Percentiles rank a stretch among this genome's conserved stretches.
These are phyloP conservation scores for Centella asiatica DNA, from an alignment of 129 eudicot genomes.

Conservation along the genomic window DNA sequence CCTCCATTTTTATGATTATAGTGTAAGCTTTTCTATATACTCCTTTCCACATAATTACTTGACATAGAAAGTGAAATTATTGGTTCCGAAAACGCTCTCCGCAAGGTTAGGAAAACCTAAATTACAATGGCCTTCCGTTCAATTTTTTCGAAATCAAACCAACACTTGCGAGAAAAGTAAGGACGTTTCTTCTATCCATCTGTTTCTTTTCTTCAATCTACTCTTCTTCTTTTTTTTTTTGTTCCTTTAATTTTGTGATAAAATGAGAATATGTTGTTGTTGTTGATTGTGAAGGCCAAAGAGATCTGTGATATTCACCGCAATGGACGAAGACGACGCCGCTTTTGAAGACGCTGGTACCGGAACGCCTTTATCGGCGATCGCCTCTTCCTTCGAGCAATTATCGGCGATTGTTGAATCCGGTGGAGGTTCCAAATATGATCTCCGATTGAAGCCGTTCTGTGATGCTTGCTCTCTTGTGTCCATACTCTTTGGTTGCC, in stretches of 20 bases:
- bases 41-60: too few relatives aligned
- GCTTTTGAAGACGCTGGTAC: slow-evolving; percentile 18
- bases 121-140: slow-evolving; percentile 27
- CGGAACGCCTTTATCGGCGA: slow-evolving; percentile 48
- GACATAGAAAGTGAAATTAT: too few relatives aligned
- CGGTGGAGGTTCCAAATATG: slow-evolving; percentile 27
- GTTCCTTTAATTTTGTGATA: neutral
- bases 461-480: slow-evolving; percentile 81
- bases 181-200: neutral
- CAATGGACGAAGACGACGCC: slow-evolving; percentile 27
- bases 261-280: slow-evolving; percentile 8
- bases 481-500: slow-evolving; percentile 66
- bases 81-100: slow-evolving; percentile 1
- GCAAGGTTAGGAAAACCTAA: slow-evolving; percentile 1
- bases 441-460: slow-evolving; percentile 60
- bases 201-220: neutral
- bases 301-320: slow-evolving; percentile 3
- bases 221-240: neutral
- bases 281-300: slow-evolving; percentile 12
- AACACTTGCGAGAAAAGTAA: slow-evolving; percentile 10
- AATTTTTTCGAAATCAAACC: neutral
- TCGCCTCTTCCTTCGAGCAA: slow-evolving; percentile 74
- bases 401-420: slow-evolving; percentile 37
- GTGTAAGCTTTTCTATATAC: too few relatives aligned
- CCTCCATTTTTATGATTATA: too few relatives aligned